Evolutionary conservation across 106 monocot species (phyloP).

Genomic region (Agapanthus africanus): DNA sequence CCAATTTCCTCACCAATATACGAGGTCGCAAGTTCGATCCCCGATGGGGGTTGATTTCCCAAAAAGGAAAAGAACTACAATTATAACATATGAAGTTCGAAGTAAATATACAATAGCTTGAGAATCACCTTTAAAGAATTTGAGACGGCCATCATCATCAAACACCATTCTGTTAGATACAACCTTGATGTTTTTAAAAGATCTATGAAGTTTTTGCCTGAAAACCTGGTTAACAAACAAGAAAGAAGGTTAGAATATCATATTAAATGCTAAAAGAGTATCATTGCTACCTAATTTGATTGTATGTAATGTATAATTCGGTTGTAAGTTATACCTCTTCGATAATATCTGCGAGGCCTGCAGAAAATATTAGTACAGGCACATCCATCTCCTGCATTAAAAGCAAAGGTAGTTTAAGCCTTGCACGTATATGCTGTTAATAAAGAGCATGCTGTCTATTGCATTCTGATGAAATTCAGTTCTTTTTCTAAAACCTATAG

Average conservation of each 20-base stretch:
- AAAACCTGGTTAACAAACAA: conserved; percentile 56
- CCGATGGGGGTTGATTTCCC: no score
- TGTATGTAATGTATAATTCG: not conserved
- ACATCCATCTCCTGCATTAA: conserved; percentile 61
- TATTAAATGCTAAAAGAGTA: not conserved
- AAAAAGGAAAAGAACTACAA: no score
- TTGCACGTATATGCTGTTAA: not conserved
- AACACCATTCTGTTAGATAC: conserved; percentile 90
- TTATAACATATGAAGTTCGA: no score
- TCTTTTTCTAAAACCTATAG: not conserved
- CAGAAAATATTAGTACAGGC: conserved; percentile 80
- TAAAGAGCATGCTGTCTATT: not conserved
- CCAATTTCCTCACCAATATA: no score
- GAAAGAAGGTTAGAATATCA: no score
- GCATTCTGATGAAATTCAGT: not conserved
- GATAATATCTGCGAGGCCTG: conserved; percentile 78
- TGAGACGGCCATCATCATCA: conserved; percentile 48
- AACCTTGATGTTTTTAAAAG: conserved; percentile 73
- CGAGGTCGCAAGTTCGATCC: no score
- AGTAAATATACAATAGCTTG: not conserved
- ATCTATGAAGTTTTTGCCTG: conserved; percentile 73
- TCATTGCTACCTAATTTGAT: not conserved
- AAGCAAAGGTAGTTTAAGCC: not conserved
- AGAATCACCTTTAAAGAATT: conserved; percentile 70
- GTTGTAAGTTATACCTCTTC: conserved; percentile 47